Base-by-base conservation (phyloP, 192 early-diverging fungal species). In the Linnemannia schmuckeri region DNA sequence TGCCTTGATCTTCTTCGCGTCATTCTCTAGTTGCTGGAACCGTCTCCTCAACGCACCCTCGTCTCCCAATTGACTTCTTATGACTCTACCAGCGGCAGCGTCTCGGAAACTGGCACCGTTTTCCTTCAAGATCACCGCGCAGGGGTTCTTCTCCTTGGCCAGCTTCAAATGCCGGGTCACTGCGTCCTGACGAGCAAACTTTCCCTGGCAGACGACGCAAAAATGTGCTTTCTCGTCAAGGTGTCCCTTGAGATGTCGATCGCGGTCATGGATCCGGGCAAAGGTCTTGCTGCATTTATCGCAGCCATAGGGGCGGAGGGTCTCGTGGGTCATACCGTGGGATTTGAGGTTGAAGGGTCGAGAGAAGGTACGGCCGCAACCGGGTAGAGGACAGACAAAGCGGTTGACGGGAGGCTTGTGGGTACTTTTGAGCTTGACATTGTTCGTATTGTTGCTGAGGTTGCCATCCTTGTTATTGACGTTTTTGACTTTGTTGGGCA, bases 211-310 rank as follows among this genome's bases (percentile, higher is more conserved):
- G 8, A 90, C 90, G 17, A 89, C 79, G 75, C 95, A 96, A 33
- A 81, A 89, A 78, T 93, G 91, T 8, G 95, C 94, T 85, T 96
- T 96, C 55, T 91, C 85, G 4, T 91, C 91, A 37, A 91, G 89
- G 83, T 96, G 95, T 5, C 94, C 93, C 83, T 93, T 94, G 77
- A 90, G 85, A 82, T 96, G 95, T 0, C 95, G 89, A 73, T 95
- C 93, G 22, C 94, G 77, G 46, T 88, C 97, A 77, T 98, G 96
- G 86, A 96, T 94, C 4, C 97, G 92, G 17, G 96, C 93, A 90
- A 98, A 98, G 10, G 91, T 87, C 76, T 92, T 92, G 10, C 91
- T 79, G 87, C 97, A 98, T 89, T 91, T 93, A 1, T 77, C 76
- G 73, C 95, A 97, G 70, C 71, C 85, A 81, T 91, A 93, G 33